A percentile compares a stretch with the other conserved stretches of the same genome.
Evolutionary conservation across 805 yeast genomes (phyloP).

Genomic region (Kluyveromyces aestuarii): DNA sequence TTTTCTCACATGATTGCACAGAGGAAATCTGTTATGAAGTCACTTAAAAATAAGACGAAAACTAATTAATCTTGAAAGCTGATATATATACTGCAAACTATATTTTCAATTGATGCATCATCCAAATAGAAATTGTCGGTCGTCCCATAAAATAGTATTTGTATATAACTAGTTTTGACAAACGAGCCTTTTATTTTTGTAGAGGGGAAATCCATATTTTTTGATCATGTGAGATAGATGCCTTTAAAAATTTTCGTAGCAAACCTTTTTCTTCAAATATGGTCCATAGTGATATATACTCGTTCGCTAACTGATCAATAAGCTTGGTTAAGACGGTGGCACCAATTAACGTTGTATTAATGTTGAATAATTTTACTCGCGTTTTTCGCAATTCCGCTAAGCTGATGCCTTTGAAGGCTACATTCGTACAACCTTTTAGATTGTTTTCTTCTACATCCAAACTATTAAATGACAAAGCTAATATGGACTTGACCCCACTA

Average conservation of each 20-base stretch:
- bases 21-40: slow-evolving; percentile 65
- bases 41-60: slow-evolving; percentile 12
- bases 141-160: too few species aligned
- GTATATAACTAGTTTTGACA: too few species aligned
- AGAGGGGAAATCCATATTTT: too few species aligned
- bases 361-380: background rate
- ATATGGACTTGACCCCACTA: slow-evolving; percentile 47
- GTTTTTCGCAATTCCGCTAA: background rate
- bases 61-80: background rate
- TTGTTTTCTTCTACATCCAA: background rate
- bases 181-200: too few species aligned
- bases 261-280: background rate
- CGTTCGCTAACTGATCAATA: too few species aligned
- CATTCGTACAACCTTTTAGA: background rate
- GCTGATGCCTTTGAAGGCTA: background rate
- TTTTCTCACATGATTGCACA: slow-evolving; percentile 85
- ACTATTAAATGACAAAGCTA: background rate
- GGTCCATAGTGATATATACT: background rate
- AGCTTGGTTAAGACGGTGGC: background rate
- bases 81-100: too few species aligned
- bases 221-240: background rate
- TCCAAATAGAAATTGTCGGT: too few species aligned
- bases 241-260: background rate
- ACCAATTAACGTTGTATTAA: background rate
- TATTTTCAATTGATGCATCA: too few species aligned